phyloP scores from a whole-genome alignment of 2,329 filamentous ascomycete genomes.

The Bertia moriformis region DNA sequence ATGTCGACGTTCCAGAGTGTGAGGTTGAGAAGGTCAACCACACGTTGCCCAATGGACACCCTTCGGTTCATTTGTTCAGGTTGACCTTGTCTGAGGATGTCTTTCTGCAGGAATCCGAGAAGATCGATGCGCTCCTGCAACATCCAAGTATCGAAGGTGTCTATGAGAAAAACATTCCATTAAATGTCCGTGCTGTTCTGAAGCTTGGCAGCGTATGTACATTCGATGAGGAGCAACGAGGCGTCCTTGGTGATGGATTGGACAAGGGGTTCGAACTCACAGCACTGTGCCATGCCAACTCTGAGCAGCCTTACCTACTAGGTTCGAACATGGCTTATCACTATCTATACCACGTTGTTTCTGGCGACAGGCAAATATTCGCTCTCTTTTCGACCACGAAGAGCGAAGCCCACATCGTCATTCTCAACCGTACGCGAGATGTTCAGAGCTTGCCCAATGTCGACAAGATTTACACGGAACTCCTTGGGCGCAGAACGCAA shows the following conservation, averaged over 20 bases:
- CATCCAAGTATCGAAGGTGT: conserved; percentile 92
- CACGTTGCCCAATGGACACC: conserved; percentile 85
- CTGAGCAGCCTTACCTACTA: conserved; percentile 52
- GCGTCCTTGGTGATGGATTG: conserved; percentile 79
- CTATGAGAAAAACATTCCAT: conserved; percentile 83
- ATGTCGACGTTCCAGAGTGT: conserved; percentile 75
- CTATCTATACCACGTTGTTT: conserved; percentile 82
- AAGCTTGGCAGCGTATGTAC: conserved; percentile 83
- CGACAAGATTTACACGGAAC: conserved; percentile 72
- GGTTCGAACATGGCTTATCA: conserved; percentile 66
- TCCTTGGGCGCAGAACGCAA: conserved; percentile 48
- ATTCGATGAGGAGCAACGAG: conserved; percentile 79
- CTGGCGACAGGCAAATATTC: conserved; percentile 84
- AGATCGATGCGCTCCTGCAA: conserved; percentile 70
- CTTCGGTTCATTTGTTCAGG: conserved; percentile 87
- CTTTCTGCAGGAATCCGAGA: conserved; percentile 72
- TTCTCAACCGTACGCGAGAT: conserved; percentile 73
- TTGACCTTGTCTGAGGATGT: conserved; percentile 77
- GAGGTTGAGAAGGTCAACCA: conserved; percentile 85
- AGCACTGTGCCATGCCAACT: conserved; percentile 53
- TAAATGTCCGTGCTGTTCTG: conserved; percentile 74
- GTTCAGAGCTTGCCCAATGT: conserved; percentile 77
- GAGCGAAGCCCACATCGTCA: conserved; percentile 69
- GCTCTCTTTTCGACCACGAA: conserved; percentile 77
- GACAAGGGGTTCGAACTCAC: conserved; percentile 86